These are phyloP conservation scores for Elsinoe arachidis DNA, from an alignment of 2,329 filamentous ascomycete species.

Conservation along the genomic window DNA sequence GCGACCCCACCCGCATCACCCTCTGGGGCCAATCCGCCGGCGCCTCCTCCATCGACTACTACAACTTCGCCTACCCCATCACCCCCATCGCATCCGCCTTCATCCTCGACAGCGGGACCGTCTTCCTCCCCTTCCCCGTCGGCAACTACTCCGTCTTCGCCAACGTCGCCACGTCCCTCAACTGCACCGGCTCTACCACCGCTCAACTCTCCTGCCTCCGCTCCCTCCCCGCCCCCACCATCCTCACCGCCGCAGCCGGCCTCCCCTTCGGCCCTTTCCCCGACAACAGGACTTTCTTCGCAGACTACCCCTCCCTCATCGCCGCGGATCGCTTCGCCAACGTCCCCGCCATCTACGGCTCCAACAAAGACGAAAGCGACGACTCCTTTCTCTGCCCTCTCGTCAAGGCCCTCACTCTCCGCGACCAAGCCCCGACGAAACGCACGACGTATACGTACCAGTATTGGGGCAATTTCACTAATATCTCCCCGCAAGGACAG, in stretches of 20 bases:
- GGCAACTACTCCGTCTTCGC: slow-evolving; percentile 12
- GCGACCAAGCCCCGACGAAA: slow-evolving; percentile 28
- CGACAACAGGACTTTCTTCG: slow-evolving; percentile 23
- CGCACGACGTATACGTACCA: slow-evolving; percentile 39
- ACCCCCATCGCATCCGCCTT: slow-evolving; percentile 32
- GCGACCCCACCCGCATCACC: slow-evolving; percentile 29
- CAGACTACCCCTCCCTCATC: slow-evolving; percentile 16
- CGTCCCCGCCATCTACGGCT: slow-evolving; percentile 36
- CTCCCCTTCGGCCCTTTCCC: slow-evolving; percentile 21
- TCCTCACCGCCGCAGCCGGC: slow-evolving; percentile 23
- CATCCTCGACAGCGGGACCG: slow-evolving; percentile 32
- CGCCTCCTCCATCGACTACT: slow-evolving; percentile 28
- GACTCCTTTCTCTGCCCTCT: slow-evolving; percentile 34
- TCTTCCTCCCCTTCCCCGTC: slow-evolving; percentile 38
- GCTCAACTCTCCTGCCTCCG: slow-evolving; percentile 22
- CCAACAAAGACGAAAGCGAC: slow-evolving; percentile 40
- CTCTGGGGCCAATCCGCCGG: slow-evolving; percentile 34
- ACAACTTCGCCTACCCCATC: slow-evolving; percentile 30
- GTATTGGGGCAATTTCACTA: slow-evolving; percentile 43
- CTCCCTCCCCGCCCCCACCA: slow-evolving; percentile 13
- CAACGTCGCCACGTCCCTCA: slow-evolving; percentile 23
- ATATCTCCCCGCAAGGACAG: slow-evolving; percentile 35
- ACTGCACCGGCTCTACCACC: slow-evolving; percentile 14
- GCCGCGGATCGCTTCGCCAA: slow-evolving; percentile 28
- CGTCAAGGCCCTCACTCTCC: neutral